Conservation (phyloP, 2,329 filamentous ascomycete species). For the Trichoderma sp. region DNA sequence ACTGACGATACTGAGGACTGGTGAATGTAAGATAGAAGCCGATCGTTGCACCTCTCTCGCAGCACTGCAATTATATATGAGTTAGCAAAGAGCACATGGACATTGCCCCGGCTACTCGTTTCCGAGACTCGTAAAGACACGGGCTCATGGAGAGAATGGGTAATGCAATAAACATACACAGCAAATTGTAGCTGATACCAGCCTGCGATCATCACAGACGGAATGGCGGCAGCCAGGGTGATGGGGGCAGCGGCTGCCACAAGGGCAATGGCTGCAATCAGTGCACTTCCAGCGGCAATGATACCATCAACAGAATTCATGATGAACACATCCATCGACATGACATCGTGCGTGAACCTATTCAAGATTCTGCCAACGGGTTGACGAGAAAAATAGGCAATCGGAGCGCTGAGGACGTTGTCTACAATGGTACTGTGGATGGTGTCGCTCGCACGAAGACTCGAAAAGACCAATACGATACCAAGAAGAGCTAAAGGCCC, state of each 20-base stretch:
- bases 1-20: not conserved
- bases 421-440: not conserved
- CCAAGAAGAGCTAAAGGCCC: too few relatives aligned
- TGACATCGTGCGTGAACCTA: not conserved
- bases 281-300: not conserved
- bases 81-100: not conserved
- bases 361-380: not conserved
- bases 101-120: not conserved
- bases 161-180: not conserved
- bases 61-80: not conserved
- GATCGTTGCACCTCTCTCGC: not conserved
- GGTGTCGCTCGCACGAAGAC: not conserved
- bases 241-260: not conserved
- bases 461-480: not conserved
- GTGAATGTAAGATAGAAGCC: not conserved
- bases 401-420: not conserved
- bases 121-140: not conserved
- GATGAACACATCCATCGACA: not conserved
- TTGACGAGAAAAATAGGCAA: not conserved
- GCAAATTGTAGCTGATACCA: not conserved
- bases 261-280: not conserved
- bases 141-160: not conserved
- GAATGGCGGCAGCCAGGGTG: not conserved
- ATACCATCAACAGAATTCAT: not conserved
- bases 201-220: not conserved